Evolutionary conservation across 192 early-diverging fungal genomes (phyloP).

Genomic region (Oehlia diaphana): DNA sequence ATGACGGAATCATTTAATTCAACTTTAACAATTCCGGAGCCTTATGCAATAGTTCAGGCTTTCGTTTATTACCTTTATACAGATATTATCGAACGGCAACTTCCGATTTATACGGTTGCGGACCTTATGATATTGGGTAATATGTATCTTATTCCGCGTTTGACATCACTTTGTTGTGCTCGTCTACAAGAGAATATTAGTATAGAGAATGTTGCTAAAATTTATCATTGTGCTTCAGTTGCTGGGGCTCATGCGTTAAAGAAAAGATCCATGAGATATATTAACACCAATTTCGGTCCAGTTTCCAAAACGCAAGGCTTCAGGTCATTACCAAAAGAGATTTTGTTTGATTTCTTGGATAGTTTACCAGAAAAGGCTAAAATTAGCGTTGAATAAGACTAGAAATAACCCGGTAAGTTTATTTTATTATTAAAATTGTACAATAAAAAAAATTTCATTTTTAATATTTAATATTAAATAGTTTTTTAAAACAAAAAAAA

Average conservation of each 20-base stretch:
- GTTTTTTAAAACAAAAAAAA: background rate
- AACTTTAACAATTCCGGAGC: conserved; percentile 53
- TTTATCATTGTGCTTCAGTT: conserved; percentile 54
- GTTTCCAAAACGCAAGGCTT: conserved; percentile 59
- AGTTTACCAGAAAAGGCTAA: conserved; percentile 50
- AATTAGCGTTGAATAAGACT: conserved; percentile 31
- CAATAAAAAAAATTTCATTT: background rate
- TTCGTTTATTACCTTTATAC: conserved; percentile 64
- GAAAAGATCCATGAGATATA: conserved; percentile 50
- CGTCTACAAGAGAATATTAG: conserved; percentile 48
- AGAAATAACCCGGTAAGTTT: background rate
- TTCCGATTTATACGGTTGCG: conserved; percentile 41
- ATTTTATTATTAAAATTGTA: background rate
- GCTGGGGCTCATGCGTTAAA: conserved; percentile 54
- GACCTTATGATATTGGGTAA: conserved; percentile 63
- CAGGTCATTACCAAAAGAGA: conserved; percentile 48
- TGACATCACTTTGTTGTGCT: conserved; percentile 50
- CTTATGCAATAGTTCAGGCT: conserved; percentile 45
- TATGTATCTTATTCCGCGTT: conserved; percentile 56
- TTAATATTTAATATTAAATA: background rate
- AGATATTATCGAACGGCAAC: conserved; percentile 45
- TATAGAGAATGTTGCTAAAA: conserved; percentile 54
- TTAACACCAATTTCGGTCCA: conserved; percentile 60
- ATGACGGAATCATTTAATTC: conserved; percentile 53
- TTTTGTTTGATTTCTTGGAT: conserved; percentile 63